Percentiles rank a stretch among this genome's conserved stretches.
phyloP scores from a whole-genome alignment of 768 basidiomycete species.

The Chalciporus chontae region DNA sequence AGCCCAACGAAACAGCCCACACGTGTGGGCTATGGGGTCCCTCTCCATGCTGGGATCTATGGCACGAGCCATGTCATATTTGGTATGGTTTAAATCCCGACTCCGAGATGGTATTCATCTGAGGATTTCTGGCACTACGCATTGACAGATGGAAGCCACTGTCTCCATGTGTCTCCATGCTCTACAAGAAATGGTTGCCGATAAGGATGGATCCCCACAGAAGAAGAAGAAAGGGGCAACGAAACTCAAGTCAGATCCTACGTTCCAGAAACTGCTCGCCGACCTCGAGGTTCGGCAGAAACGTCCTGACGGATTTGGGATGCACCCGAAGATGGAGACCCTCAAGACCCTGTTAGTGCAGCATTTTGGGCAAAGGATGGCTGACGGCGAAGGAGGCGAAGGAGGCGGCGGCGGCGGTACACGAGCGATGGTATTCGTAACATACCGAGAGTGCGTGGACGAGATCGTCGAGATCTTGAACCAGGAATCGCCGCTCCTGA shows the following conservation, averaged over 20 bases:
- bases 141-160: conserved; percentile 73
- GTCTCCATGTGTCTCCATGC: conserved; percentile 71
- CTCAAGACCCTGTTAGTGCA: conserved; percentile 70
- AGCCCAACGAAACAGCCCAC: conserved; percentile 32
- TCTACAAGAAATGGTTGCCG: conserved; percentile 50
- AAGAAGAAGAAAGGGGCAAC: conserved; percentile 37
- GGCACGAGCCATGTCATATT: conserved; percentile 83
- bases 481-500: conserved; percentile 70
- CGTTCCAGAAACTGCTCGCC: conserved; percentile 61
- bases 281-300: conserved; percentile 62
- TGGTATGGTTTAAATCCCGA: conserved; percentile 47
- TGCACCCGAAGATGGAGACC: conserved; percentile 92
- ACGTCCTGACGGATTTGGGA: conserved; percentile 44
- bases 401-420: conserved; percentile 40
- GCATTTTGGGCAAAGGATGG: conserved; percentile 55
- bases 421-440: conserved; percentile 91
- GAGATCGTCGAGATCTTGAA: conserved; percentile 84
- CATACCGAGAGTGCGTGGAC: conserved; percentile 86
- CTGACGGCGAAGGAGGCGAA: conserved; percentile 43
- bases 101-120: neutral
- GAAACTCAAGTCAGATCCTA: conserved; percentile 49
- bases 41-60: conserved; percentile 55
- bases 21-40: conserved; percentile 46
- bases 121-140: neutral
- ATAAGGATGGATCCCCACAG: conserved; percentile 28